Percentiles rank a stretch among this genome's conserved stretches.
These are phyloP conservation scores for Rhynchospora breviuscula DNA, from an alignment of 176 grass and related monocot species.

Conservation along the genomic window DNA sequence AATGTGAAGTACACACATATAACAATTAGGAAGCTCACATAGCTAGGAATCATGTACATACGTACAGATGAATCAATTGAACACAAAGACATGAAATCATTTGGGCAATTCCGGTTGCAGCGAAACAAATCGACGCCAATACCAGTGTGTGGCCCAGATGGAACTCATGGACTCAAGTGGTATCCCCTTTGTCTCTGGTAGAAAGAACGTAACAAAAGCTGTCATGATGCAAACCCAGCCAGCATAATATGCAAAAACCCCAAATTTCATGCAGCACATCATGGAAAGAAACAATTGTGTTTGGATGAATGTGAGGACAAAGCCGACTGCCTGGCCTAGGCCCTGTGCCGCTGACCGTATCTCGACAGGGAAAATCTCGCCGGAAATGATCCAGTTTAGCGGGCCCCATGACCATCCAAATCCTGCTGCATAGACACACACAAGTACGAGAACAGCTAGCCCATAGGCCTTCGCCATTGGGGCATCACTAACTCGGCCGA, in stretches of 20 bases:
- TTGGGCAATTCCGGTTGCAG: no score
- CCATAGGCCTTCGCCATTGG: conserved; percentile 39
- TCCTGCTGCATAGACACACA: conserved; percentile 42
- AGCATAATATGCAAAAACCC: conserved; percentile 59
- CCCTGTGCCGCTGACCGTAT: conserved; percentile 74
- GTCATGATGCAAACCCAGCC: conserved; percentile 71
- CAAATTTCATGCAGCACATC: conserved; percentile 72
- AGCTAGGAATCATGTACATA: no score
- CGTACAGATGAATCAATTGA: not conserved
- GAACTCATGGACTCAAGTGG: conserved; percentile 57
- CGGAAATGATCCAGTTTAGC: conserved; percentile 56
- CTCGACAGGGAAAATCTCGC: conserved; percentile 83
- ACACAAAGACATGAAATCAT: not conserved
- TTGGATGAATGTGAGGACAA: conserved; percentile 62
- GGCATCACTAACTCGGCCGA: conserved; percentile 28
- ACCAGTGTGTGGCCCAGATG: conserved; percentile 53
- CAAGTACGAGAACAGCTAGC: conserved; percentile 46
- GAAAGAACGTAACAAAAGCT: conserved; percentile 49
- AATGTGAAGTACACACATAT: no score
- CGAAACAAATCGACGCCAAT: conserved; percentile 39
- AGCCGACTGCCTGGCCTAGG: conserved; percentile 48
- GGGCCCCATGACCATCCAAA: conserved; percentile 87
- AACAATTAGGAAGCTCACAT: no score
- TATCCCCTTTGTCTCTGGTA: conserved; percentile 71
- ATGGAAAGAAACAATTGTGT: conserved; percentile 77